A percentile compares a stretch with the other conserved stretches of the same genome.
These are phyloP conservation scores for Clavispora santaluciae DNA, from an alignment of 805 yeast genomes.

Conservation along the genomic window DNA sequence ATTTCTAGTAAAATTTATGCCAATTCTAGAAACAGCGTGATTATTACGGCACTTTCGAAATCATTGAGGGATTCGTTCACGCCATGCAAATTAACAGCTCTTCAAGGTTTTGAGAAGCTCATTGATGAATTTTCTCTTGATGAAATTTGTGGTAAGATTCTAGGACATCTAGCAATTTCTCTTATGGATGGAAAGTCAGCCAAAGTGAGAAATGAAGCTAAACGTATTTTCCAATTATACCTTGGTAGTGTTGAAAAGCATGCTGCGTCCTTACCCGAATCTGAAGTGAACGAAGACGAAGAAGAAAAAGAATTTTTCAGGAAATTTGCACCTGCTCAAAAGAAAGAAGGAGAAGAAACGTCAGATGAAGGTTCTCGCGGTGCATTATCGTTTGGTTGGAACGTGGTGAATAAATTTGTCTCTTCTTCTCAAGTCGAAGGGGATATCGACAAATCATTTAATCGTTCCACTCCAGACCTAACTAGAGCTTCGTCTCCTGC, in stretches of 20 bases:
- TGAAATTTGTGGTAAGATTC: conserved; percentile 70
- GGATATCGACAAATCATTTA: conserved; percentile 31
- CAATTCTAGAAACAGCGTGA: conserved; percentile 60
- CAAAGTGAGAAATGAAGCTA: conserved; percentile 70
- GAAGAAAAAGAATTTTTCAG: conserved; percentile 37
- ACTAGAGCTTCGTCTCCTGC: conserved; percentile 26
- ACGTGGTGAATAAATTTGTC: conserved; percentile 31
- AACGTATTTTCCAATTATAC: conserved; percentile 58
- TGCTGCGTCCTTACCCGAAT: conserved; percentile 29
- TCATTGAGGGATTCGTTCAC: conserved; percentile 75
- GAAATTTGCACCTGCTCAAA: conserved; percentile 18
- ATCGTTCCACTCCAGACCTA: conserved; percentile 34
- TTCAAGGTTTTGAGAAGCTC: conserved; percentile 65
- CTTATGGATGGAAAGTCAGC: conserved; percentile 65
- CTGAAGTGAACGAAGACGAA: conserved; percentile 31
- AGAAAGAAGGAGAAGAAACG: conserved; percentile 3
- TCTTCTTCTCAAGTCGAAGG: conserved; percentile 26
- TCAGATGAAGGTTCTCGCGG: conserved; percentile 4
- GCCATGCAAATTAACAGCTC: conserved; percentile 70
- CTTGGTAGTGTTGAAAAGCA: conserved; percentile 35
- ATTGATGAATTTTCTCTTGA: conserved; percentile 65
- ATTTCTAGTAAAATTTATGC: conserved; percentile 56
- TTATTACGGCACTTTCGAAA: conserved; percentile 82
- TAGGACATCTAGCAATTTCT: conserved; percentile 83
- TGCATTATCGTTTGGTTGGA: conserved; percentile 32